Evolutionary conservation across 192 early-diverging fungal genomes (phyloP).

Genomic region (Irineochytrium annulatum): DNA sequence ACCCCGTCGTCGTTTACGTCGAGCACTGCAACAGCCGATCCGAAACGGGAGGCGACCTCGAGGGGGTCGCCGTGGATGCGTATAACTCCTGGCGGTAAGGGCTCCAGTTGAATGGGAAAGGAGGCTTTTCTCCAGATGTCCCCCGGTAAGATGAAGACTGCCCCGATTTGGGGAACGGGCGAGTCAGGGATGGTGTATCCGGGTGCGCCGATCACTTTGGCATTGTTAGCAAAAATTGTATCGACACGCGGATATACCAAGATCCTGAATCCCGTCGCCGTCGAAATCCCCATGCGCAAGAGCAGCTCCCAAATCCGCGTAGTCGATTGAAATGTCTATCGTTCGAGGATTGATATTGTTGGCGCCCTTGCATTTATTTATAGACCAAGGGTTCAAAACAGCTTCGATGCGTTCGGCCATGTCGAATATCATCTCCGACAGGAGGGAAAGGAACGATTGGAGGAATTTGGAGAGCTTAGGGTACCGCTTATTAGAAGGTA

Average conservation of each 20-base stretch:
- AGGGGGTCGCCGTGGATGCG: neutral
- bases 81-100: neutral
- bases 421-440: neutral
- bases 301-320: constrained; percentile 63
- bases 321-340: constrained; percentile 14
- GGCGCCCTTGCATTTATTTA: neutral
- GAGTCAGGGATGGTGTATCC: constrained; percentile 19
- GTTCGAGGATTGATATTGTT: neutral
- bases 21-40: constrained; percentile 67
- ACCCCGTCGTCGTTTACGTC: constrained; percentile 84
- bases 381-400: constrained; percentile 1
- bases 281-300: constrained; percentile 67
- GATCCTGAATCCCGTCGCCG: constrained; percentile 51
- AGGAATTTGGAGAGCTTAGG: neutral
- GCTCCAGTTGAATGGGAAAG: too few relatives aligned
- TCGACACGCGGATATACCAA: constrained; percentile 30
- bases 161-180: constrained; percentile 15
- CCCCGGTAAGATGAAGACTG: constrained; percentile 21
- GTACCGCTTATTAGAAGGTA: too few relatives aligned
- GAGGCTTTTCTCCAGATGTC: neutral
- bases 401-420: neutral
- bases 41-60: constrained; percentile 57
- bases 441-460: neutral
- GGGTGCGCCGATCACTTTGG: constrained; percentile 28
- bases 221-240: neutral